Base-by-base conservation (phyloP, 2,329 filamentous ascomycete genomes). In the Penicillium sp. region DNA sequence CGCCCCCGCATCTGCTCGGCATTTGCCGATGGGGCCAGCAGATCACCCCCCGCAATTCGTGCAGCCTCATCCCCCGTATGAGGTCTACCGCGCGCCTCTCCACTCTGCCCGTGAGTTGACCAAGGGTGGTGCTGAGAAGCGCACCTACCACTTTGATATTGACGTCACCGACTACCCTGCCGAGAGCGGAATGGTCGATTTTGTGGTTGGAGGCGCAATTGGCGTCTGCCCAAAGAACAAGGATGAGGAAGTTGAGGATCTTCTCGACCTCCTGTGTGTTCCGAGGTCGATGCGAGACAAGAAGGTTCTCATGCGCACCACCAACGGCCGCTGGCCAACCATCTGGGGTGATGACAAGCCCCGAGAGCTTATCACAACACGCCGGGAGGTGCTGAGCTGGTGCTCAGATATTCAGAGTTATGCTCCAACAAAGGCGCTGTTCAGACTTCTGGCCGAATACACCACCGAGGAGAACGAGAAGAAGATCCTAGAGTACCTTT, bases 111-210 rank as follows among this genome's bases (percentile, higher is more conserved):
- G 95, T 55, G 92, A 96, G 75, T 79, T 99, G 71, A 99, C 95
- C 13, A 89, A 86, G 71, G 81, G 85, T 24, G 93, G 93, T 22
- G 95, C 95, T 5, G 91, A 96, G 80, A 99, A 99, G 84, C 85
- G 93, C 59, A 99, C 95, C 0, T 96, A 93, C 74, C 95, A 99
- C 76, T 98, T 98, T 68, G 95, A 98, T 68, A 86, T 99, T 45
- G 95, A 99, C 68, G 89, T 99, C 49, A 97, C 93, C 48, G 89
- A 96, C 72, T 99, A 99, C 68, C 92, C 95, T 0, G 84, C 86
- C 21, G 91, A 96, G 77, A 83, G 84, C 55, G 89, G 90, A 53
- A 82, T 84, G 49, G 86, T 93, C 5, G 95, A 98, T 71, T 99
- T 98, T 82, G 93, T 93, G 71, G 95, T 99, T 19, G 95, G 95